Evolutionary conservation across 139 green algal genomes (phyloP).

Genomic region (Chlamydomonas incerta): DNA sequence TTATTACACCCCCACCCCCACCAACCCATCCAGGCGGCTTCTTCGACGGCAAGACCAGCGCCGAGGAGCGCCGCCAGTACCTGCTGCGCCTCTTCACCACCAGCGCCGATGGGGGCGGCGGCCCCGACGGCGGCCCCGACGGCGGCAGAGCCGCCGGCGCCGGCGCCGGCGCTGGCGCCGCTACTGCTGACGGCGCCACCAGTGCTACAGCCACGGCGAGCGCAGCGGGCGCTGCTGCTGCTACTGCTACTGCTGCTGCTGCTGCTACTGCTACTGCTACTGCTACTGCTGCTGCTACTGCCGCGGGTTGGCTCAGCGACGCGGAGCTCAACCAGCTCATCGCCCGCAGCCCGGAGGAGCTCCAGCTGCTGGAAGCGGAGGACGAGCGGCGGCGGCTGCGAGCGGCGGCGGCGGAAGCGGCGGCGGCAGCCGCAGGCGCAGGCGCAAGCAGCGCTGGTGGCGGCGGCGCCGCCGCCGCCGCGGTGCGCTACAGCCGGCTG

Average conservation of each 20-base stretch:
- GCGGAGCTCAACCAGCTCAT: slow-evolving; percentile 65
- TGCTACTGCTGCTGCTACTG: not conserved
- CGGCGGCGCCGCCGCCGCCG: slow-evolving; percentile 5
- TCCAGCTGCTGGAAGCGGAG: slow-evolving; percentile 38
- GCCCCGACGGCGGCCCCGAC: not conserved
- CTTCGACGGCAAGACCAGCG: slow-evolving; percentile 85
- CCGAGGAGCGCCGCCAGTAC: slow-evolving; percentile 76
- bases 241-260: too few species aligned
- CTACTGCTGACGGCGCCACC: not conserved
- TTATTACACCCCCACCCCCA: not conserved
- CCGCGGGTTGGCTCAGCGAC: slow-evolving; percentile 14
- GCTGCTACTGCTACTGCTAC: too few species aligned
- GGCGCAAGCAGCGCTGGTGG: slow-evolving; percentile 18
- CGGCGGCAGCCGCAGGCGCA: not conserved
- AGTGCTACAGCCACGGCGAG: too few species aligned
- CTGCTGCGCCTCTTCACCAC: slow-evolving; percentile 72
- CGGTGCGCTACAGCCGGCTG: slow-evolving; percentile 27
- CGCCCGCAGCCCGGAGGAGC: slow-evolving; percentile 62
- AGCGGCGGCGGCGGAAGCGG: not conserved
- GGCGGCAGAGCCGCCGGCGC: not conserved
- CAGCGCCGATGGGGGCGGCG: too few species aligned
- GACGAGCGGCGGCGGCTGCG: not conserved
- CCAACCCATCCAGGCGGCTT: slow-evolving; percentile 74
- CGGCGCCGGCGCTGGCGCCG: not conserved
- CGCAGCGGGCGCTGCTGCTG: too few species aligned